These are phyloP conservation scores for Fagopyrum tataricum DNA, from an alignment of 148 eudicot genomes.

Conservation along the genomic window DNA sequence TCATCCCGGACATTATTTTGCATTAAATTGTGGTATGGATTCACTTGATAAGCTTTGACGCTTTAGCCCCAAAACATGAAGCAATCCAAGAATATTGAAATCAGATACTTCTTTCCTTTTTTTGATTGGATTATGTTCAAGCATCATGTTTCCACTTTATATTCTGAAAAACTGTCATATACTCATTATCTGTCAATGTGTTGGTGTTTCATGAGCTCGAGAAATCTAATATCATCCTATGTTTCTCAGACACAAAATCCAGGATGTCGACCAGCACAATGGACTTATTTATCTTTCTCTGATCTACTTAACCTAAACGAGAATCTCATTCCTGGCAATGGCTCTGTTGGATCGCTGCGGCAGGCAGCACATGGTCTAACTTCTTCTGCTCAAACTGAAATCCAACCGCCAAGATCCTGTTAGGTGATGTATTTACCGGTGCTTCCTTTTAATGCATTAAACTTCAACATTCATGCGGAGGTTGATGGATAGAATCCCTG, in stretches of 20 bases:
- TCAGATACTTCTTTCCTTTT: not conserved
- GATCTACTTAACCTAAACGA: conserved; percentile 38
- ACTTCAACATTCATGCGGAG: conserved; percentile 21
- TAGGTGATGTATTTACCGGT: conserved; percentile 16
- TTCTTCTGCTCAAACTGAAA: conserved; percentile 15
- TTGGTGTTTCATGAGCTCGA: not conserved
- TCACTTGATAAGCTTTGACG: not conserved
- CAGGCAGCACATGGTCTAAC: conserved; percentile 36
- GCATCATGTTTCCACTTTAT: not conserved
- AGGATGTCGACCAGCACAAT: conserved; percentile 46
- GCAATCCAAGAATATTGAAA: not conserved
- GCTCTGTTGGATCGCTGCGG: conserved; percentile 54
- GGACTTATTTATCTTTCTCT: conserved; percentile 28
- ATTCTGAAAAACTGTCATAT: not conserved
- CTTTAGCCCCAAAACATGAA: not conserved
- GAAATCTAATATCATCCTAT: not conserved
- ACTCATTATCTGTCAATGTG: not conserved
- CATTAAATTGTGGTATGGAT: not conserved
- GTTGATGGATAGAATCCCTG: conserved; percentile 23
- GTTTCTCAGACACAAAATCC: conserved; percentile 60
- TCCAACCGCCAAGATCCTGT: not conserved
- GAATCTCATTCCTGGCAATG: conserved; percentile 37
- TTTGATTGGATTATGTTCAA: not conserved
- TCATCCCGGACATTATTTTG: not conserved
- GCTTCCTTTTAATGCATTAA: conserved; percentile 26